A percentile compares a stretch with the other conserved stretches of the same genome.
phyloP scores from a whole-genome alignment of 495 filamentous ascomycete genomes.

The Neurospora intermedia region DNA sequence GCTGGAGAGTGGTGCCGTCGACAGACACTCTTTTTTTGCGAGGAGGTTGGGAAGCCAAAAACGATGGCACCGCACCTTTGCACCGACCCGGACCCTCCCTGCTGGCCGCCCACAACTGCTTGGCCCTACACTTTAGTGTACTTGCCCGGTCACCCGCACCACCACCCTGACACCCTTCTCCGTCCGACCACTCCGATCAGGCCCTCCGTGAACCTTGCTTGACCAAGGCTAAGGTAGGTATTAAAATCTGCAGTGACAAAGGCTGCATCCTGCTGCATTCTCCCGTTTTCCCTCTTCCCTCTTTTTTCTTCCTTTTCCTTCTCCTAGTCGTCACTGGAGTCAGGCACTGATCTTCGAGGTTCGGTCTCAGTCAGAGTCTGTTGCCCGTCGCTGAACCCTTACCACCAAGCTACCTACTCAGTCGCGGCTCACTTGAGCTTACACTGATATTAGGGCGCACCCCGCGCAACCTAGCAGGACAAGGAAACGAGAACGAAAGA shows the following conservation, averaged over 20 bases:
- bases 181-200: constrained; percentile 2
- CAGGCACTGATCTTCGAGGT: constrained; percentile 5
- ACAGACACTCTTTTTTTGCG: not conserved
- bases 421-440: not conserved
- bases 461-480: not conserved
- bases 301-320: constrained; percentile 3
- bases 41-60: constrained; percentile 21
- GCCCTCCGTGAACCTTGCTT: not conserved
- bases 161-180: constrained; percentile 5
- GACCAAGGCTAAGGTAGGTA: not conserved
- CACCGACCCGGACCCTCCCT: constrained; percentile 7
- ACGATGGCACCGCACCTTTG: constrained; percentile 11
- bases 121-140: not conserved
- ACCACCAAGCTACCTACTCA: not conserved
- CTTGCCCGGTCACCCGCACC: not conserved
- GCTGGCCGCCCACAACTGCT: not conserved
- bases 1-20: not conserved
- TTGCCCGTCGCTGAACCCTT: not conserved
- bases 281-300: not conserved
- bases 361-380: not conserved
- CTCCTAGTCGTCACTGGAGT: not conserved
- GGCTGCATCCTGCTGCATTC: constrained; percentile 10
- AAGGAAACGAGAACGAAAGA: not conserved
- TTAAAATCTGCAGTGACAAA: constrained; percentile 11
- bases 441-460: not conserved